phyloP scores from a whole-genome alignment of 1,284 basidiomycete species.

The Sporisorium graminicola region DNA sequence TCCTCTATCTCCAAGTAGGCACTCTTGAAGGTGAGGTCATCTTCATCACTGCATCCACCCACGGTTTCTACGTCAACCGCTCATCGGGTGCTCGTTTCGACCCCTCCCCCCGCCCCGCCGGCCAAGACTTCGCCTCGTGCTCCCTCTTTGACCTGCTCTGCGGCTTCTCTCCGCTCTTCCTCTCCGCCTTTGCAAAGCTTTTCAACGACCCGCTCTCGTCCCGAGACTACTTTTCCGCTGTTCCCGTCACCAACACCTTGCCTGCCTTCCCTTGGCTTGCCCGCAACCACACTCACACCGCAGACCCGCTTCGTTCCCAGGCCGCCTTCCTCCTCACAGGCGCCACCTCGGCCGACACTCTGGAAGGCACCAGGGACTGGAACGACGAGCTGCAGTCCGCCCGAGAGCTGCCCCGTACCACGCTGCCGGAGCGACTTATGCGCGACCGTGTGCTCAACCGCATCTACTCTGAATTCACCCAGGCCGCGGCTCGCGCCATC shows the following conservation, averaged over 20 bases:
- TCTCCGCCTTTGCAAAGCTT: slow-evolving; percentile 66
- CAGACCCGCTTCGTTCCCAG: slow-evolving; percentile 74
- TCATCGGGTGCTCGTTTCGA: slow-evolving; percentile 69
- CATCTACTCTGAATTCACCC: slow-evolving; percentile 74
- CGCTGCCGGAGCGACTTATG: slow-evolving; percentile 73
- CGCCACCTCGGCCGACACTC: slow-evolving; percentile 72
- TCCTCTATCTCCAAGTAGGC: slow-evolving; percentile 74
- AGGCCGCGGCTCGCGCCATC: slow-evolving; percentile 73
- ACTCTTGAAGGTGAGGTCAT: slow-evolving; percentile 74
- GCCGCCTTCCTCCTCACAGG: slow-evolving; percentile 75
- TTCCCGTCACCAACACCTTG: slow-evolving; percentile 73
- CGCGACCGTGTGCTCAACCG: slow-evolving; percentile 74
- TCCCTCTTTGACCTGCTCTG: slow-evolving; percentile 74
- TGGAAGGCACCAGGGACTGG: slow-evolving; percentile 75
- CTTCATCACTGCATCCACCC: slow-evolving; percentile 73
- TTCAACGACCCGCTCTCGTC: slow-evolving; percentile 67
- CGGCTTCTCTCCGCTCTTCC: slow-evolving; percentile 70
- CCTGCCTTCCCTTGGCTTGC: slow-evolving; percentile 74
- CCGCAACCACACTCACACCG: slow-evolving; percentile 64
- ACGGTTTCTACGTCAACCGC: slow-evolving; percentile 74
- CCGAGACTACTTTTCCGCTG: slow-evolving; percentile 69
- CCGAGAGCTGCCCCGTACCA: slow-evolving; percentile 73
- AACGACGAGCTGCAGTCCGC: slow-evolving; percentile 75
- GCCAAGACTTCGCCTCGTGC: slow-evolving; percentile 69
- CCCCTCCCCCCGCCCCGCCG: slow-evolving; percentile 55